Evolutionary conservation across 2,329 filamentous ascomycete genomes (phyloP), one percentile per base, ranked within the genome.

Genomic region (Xylariaceae sp.): DNA sequence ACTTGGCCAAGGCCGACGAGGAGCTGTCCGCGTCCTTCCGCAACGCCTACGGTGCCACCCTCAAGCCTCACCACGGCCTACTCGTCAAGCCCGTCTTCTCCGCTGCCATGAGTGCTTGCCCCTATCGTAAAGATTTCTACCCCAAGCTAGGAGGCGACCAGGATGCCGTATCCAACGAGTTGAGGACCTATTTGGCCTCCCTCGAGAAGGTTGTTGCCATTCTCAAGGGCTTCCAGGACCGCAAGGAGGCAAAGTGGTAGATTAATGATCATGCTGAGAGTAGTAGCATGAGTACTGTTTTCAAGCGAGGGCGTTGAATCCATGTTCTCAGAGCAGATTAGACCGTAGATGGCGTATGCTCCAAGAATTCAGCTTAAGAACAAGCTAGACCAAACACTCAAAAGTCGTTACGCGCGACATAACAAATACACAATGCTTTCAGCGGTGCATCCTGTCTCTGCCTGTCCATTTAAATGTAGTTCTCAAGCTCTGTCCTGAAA

Each of bases 91-190:
- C 90, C 55, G 80, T 97, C 68, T 97, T 97, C 81, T 88, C 81
- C 63, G 88, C 91, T 56, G 93, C 93, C 70, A 96, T 99, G 91
- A 83, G 83, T 63, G 92, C 91, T 16, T 93, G 89, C 61, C 94
- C 94, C 1, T 96, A 97, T 80, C 84, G 93, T 62, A 90, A 89
- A 70, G 89, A 93, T 73, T 97, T 99, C 70, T 97, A 97, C 71
- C 74, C 74, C 60, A 96, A 97, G 82, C 79, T 99, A 41, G 91
- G 89, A 36, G 75, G 77, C 17, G 82, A 89, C 66, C 72, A 80
- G 38, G 73, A 68, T 31, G 82, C 86, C 71, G 86, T 94, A 45
- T 63, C 78, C 46, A 67, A 73, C 50, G 83, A 88, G 66, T 71
- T 97, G 64, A 74, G 78, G 62, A 74, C 76, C 58, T 97, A 93